Evolutionary conservation across 208 protist species (phyloP).

Genomic region (Acanthamoeba castellanii): DNA sequence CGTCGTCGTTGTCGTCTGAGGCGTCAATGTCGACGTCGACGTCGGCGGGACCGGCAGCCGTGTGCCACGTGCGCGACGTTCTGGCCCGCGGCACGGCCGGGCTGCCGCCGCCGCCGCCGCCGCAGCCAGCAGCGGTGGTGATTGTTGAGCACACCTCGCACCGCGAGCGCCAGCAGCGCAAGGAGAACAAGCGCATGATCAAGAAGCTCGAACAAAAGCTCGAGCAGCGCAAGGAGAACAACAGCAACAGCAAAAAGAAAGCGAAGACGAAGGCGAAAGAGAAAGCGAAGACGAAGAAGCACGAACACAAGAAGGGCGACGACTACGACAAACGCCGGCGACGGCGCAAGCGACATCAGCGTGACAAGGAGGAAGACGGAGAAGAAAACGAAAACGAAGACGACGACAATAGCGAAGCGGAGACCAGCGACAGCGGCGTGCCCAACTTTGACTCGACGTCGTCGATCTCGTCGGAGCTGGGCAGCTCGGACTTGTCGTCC

Average conservation of each 20-base stretch:
- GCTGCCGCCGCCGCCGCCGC: background rate
- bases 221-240: background rate
- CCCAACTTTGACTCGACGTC: conserved; percentile 17
- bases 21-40: background rate
- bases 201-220: conserved; percentile 33
- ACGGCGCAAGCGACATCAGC: background rate
- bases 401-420: background rate
- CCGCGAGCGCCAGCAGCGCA: background rate
- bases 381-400: background rate
- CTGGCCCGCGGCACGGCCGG: background rate
- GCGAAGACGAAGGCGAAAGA: background rate
- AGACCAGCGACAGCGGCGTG: background rate
- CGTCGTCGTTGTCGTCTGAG: background rate
- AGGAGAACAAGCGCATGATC: conserved; percentile 63
- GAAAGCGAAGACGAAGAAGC: background rate
- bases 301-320: background rate
- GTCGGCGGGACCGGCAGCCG: too few relatives aligned
- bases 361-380: background rate
- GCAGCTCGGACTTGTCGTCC: background rate
- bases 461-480: background rate
- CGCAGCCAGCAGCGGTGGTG: background rate
- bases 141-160: background rate
- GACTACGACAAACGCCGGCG: background rate
- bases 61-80: background rate
- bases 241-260: background rate